phyloP scores from a whole-genome alignment of 225 moss, liverwort and hornwort genomes.

The Pleurozium schreberi region DNA sequence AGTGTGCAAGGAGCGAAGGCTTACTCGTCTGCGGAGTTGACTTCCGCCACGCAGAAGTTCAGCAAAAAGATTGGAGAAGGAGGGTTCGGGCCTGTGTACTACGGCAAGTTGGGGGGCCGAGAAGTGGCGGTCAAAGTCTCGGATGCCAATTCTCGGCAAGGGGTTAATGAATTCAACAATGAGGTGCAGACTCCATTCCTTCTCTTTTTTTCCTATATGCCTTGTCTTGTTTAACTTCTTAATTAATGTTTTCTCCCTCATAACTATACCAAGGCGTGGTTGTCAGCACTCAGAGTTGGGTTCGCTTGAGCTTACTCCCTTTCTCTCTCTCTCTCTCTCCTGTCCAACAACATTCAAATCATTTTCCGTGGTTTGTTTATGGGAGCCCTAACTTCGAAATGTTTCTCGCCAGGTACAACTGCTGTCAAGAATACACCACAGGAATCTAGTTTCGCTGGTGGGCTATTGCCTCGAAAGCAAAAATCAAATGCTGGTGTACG shows the following conservation, averaged over 20 bases:
- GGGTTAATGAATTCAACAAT: no score
- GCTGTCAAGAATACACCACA: conserved; percentile 60
- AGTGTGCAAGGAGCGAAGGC: not conserved
- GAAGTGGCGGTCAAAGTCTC: no score
- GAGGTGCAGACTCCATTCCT: not conserved
- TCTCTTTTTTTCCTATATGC: not conserved
- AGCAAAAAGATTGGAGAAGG: no score
- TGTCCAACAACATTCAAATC: not conserved
- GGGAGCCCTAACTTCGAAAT: not conserved
- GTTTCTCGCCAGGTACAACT: conserved; percentile 21
- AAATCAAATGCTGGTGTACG: conserved; percentile 40
- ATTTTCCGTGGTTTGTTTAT: not conserved
- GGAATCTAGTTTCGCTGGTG: conserved; percentile 45
- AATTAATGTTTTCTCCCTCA: not conserved
- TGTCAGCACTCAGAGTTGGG: not conserved
- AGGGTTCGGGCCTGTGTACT: no score
- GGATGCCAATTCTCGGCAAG: no score
- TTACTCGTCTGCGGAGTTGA: no score
- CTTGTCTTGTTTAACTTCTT: not conserved
- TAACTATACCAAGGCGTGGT: not conserved
- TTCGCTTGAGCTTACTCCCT: not conserved
- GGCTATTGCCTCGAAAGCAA: conserved; percentile 41
- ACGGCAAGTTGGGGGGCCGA: no score
- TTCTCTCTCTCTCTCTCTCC: not conserved
- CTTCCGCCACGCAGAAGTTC: no score